Conservation (phyloP, 2,329 filamentous ascomycete genomes). For the Stachybotrys chartarum region DNA sequence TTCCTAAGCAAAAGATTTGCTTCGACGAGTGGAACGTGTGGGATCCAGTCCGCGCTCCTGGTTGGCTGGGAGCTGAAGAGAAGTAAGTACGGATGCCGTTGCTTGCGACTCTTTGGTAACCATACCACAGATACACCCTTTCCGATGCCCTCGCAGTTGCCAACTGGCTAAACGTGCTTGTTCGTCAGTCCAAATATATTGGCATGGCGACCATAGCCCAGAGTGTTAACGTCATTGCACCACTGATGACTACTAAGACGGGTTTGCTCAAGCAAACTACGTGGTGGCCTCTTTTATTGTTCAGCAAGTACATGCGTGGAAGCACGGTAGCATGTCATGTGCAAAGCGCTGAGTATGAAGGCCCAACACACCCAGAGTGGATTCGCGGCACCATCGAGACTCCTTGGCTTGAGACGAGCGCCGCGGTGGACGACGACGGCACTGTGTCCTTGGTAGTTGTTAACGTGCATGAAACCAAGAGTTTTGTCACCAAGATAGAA, state of each 20-base stretch:
- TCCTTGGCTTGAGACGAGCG: constrained; percentile 62
- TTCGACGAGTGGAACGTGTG: constrained; percentile 83
- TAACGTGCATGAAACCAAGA: not conserved
- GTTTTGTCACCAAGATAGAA: not conserved
- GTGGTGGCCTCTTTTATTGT: constrained; percentile 63
- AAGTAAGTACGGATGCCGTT: constrained; percentile 59
- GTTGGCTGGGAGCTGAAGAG: constrained; percentile 60
- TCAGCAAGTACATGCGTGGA: constrained; percentile 55
- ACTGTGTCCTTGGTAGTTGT: not conserved
- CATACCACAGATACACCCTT: constrained; percentile 47
- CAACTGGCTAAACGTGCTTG: constrained; percentile 67
- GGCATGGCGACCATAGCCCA: constrained; percentile 75
- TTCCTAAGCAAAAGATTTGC: constrained; percentile 60
- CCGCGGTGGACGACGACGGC: constrained; percentile 48
- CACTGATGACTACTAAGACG: constrained; percentile 59
- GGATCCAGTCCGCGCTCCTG: constrained; percentile 37
- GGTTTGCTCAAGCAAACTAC: constrained; percentile 63
- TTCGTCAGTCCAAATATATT: constrained; percentile 60
- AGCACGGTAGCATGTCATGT: constrained; percentile 60
- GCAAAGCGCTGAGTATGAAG: constrained; percentile 53
- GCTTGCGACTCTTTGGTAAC: no score
- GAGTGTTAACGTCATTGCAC: constrained; percentile 68
- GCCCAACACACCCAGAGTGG: constrained; percentile 56
- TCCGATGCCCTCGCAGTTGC: constrained; percentile 67
- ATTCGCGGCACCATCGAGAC: constrained; percentile 55